phyloP scores from a whole-genome alignment of 2,329 filamentous ascomycete species.

The Leptographium galeiforme region DNA sequence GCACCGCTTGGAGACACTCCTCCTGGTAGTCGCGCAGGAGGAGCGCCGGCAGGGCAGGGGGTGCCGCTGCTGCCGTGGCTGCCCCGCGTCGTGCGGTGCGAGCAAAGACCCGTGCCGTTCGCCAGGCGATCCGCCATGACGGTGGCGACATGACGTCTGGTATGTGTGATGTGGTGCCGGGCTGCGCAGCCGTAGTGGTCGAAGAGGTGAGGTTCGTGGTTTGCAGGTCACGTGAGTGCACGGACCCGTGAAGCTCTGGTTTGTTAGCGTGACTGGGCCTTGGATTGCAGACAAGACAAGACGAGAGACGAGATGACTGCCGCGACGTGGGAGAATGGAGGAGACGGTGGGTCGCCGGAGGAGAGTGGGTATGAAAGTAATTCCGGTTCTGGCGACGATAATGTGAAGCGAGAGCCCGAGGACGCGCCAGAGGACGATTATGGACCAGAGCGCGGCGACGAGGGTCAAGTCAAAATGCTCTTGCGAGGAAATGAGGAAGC shows the following conservation, averaged over 20 bases:
- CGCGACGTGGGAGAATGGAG: too few species aligned
- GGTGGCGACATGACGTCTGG: background rate
- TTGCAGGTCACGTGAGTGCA: background rate
- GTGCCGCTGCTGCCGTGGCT: background rate
- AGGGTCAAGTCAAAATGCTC: too few species aligned
- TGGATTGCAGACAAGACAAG: too few species aligned
- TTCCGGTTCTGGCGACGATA: background rate
- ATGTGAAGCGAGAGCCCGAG: background rate
- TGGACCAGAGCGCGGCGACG: too few species aligned
- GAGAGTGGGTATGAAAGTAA: background rate
- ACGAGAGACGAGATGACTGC: too few species aligned
- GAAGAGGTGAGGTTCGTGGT: background rate
- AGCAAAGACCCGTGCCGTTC: background rate
- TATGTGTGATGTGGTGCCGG: background rate
- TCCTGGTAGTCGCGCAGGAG: slow-evolving; percentile 74
- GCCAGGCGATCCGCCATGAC: background rate
- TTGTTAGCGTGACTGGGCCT: background rate
- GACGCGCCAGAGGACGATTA: background rate
- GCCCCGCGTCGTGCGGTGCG: background rate
- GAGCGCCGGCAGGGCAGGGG: slow-evolving; percentile 19
- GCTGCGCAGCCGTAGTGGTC: too few species aligned
- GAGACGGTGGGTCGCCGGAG: too few species aligned
- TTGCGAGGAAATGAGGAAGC: too few species aligned
- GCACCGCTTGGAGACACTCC: slow-evolving; percentile 76
- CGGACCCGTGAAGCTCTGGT: background rate